Evolutionary conservation across 2,329 filamentous ascomycete species (phyloP).

Genomic region (Diaporthe sp.): DNA sequence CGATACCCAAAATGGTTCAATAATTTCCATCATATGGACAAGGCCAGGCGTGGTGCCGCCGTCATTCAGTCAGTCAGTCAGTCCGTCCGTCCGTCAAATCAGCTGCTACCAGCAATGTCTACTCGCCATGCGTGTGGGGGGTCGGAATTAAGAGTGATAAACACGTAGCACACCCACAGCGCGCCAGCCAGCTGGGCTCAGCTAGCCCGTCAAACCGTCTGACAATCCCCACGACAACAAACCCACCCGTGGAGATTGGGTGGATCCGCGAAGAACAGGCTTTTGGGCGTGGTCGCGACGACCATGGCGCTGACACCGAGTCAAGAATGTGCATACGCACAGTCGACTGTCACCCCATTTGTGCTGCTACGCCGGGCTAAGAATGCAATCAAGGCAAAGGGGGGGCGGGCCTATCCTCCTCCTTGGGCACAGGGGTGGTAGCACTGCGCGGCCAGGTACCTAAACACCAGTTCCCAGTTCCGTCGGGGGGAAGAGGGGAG

Average conservation of each 20-base stretch:
- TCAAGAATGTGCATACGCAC: conserved; percentile 22
- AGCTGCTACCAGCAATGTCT: not conserved
- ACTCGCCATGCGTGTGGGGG: not conserved
- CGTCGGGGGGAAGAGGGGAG: not conserved
- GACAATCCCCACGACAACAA: conserved; percentile 13
- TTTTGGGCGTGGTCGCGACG: not conserved
- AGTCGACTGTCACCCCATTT: conserved; percentile 14
- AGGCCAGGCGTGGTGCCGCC: too few species aligned
- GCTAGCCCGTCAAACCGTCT: conserved; percentile 3
- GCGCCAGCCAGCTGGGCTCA: not conserved
- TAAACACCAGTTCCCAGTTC: not conserved
- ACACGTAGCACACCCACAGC: conserved; percentile 5
- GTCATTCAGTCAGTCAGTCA: too few species aligned
- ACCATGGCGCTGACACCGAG: not conserved
- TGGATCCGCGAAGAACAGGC: conserved; percentile 15
- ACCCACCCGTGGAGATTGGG: conserved; percentile 29
- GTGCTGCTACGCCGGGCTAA: not conserved
- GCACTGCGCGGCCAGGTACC: not conserved
- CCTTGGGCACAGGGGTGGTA: not conserved
- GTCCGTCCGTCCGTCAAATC: not conserved
- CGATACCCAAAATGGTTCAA: conserved; percentile 30
- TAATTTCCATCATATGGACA: not conserved
- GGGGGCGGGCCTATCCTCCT: not conserved
- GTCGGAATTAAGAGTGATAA: not conserved
- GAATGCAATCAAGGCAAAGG: not conserved